Evolutionary conservation across 345 rosid species (phyloP), one percentile per base, ranked within the genome.

Genomic region (Barbarea vulgaris): DNA sequence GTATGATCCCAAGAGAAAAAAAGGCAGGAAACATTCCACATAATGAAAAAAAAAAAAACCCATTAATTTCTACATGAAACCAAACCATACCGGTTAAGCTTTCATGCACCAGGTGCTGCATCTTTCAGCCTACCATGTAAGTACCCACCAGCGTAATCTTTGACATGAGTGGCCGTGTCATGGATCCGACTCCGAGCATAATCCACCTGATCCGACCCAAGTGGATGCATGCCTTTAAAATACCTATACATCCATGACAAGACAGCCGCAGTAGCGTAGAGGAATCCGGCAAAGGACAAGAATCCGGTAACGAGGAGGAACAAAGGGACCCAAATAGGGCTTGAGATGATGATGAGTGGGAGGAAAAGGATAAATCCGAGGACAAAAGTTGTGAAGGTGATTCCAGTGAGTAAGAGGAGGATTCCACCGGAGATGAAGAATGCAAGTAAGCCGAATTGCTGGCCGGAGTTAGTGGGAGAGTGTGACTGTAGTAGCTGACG

Each of bases 61-160:
- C 3, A 34, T 25, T 44, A 54, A 11, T 36, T 28, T 28, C 13
- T 46, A 34, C 30, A 34, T 48, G 9, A 64, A 37, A 39, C 51
- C 37, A 18, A 65, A 48, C 73, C 67, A 17, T 9, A 12, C 6
- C 39, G 42, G 8, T 30, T 18, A 9, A 48, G 21, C 41, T 21
- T 25, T 87, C 84, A 94, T 11, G 99, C 97, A 71, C 97, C 89
- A 27, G 98, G 97, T 73, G 99, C 99, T 1, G 93, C 96, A 76
- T 91, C 96, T 80, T 94, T 91, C n/a, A 86, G 86, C 82, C 83
- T 91, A 76, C 85, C 82, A 81, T 89, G 93, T 63, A 89, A 74
- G 56, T 85, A 87, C 64, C 88, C 99, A 30, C 97, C 93, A 0
- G 94, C 96, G 54, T 85, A 87, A 51, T 86, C 97, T 87, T 91